phyloP scores from a whole-genome alignment of 2,329 filamentous ascomycete species.

The Emergomyces pasteurianus region DNA sequence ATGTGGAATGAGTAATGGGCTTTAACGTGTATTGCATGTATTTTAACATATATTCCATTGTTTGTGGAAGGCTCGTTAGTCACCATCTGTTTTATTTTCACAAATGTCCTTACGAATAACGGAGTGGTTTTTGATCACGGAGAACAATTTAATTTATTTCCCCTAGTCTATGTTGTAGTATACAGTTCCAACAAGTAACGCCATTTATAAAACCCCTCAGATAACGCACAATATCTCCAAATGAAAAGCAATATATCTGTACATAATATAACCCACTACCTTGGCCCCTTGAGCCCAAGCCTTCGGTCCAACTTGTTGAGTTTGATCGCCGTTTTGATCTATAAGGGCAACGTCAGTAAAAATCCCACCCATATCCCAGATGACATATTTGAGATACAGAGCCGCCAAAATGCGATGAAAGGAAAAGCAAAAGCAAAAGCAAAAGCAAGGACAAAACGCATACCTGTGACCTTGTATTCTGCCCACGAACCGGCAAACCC shows the following conservation, averaged over 20 bases:
- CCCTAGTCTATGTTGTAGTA: conserved; percentile 10
- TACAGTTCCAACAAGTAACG: background rate
- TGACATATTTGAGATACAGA: background rate
- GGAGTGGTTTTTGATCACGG: background rate
- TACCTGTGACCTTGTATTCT: conserved; percentile 70
- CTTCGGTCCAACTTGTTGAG: conserved; percentile 48
- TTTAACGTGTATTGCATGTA: conserved; percentile 16
- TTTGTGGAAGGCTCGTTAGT: background rate
- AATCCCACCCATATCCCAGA: background rate
- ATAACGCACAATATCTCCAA: background rate
- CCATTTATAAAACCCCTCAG: background rate
- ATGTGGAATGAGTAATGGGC: background rate
- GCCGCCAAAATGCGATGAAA: background rate
- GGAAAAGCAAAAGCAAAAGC: background rate
- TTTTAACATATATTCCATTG: background rate
- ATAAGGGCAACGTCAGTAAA: conserved; percentile 13
- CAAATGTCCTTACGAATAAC: background rate
- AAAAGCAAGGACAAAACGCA: conserved; percentile 11
- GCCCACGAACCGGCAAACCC: conserved; percentile 80
- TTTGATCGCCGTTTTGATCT: conserved; percentile 48
- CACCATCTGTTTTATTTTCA: background rate
- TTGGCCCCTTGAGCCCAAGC: conserved; percentile 12
- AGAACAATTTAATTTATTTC: background rate
- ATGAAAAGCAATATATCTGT: background rate
- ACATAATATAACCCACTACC: background rate